These are phyloP conservation scores for Thielaviopsis ethacetica DNA, from an alignment of 2,329 filamentous ascomycete genomes.

Conservation along the genomic window DNA sequence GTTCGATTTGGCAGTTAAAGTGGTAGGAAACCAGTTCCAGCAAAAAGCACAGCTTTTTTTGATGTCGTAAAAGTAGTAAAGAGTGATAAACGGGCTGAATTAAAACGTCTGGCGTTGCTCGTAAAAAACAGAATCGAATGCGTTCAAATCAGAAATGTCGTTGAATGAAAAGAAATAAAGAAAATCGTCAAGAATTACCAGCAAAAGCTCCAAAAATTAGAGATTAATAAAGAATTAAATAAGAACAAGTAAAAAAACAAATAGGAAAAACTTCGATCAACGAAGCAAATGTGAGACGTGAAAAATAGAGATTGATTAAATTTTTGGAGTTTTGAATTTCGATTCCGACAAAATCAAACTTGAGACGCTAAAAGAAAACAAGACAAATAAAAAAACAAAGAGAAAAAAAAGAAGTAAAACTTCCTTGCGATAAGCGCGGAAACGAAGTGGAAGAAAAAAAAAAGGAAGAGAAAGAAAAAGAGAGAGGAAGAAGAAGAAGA, in stretches of 20 bases:
- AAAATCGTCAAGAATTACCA: constrained; percentile 1
- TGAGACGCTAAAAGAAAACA: background rate
- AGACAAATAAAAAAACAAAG: constrained; percentile 10
- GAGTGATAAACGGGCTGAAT: constrained; percentile 4
- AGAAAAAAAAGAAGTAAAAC: constrained; percentile 19
- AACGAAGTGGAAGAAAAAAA: constrained; percentile 20
- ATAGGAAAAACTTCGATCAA: constrained; percentile 24
- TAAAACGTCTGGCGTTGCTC: constrained; percentile 4
- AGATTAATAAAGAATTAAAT: background rate
- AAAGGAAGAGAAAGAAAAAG: constrained; percentile 16
- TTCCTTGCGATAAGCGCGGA: constrained; percentile 7
- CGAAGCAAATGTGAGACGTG: constrained; percentile 18
- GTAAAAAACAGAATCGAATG: background rate
- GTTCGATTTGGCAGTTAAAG: no score
- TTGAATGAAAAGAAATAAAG: constrained; percentile 2
- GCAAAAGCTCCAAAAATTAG: background rate
- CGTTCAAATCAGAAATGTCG: constrained; percentile 14
- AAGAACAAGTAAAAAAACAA: background rate
- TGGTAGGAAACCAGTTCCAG: background rate
- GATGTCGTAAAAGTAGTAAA: constrained; percentile 17
- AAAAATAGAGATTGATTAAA: background rate
- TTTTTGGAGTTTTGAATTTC: constrained; percentile 15
- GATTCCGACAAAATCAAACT: constrained; percentile 1
- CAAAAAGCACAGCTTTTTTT: background rate
- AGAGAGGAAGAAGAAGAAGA: constrained; percentile 13